These are phyloP conservation scores for Myxozyma kluyveri DNA, from an alignment of 805 yeast genomes.

Conservation along the genomic window DNA sequence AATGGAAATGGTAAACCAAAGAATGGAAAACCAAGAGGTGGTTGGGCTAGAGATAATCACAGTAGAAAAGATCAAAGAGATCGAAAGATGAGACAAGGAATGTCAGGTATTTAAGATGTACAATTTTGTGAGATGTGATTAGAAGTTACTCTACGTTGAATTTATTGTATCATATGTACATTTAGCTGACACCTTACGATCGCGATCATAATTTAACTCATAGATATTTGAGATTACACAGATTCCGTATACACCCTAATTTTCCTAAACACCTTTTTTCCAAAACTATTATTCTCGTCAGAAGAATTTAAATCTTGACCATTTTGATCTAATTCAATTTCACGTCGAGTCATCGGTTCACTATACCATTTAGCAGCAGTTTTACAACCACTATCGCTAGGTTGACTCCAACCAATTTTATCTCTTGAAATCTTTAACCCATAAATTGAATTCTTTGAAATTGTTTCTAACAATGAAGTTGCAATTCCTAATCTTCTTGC, in stretches of 20 bases:
- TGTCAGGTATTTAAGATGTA: conserved; percentile 4
- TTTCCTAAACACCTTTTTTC: conserved; percentile 2
- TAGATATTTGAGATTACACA: no score
- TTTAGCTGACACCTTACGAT: no score
- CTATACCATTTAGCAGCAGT: conserved; percentile 42
- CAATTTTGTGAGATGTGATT: no score
- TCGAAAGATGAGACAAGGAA: conserved; percentile 11
- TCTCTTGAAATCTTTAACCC: conserved; percentile 43
- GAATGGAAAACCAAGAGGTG: conserved; percentile 12
- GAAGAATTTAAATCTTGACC: background rate
- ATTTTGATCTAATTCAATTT: conserved; percentile 7
- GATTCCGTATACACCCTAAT: conserved; percentile 19
- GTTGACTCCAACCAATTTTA: conserved; percentile 59
- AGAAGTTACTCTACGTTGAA: no score
- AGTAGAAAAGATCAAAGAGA: conserved; percentile 16
- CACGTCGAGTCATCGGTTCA: conserved; percentile 11
- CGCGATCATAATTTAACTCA: no score
- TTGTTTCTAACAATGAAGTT: conserved; percentile 41
- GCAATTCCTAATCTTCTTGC: conserved; percentile 50
- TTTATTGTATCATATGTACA: no score
- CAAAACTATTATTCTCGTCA: background rate
- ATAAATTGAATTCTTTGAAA: conserved; percentile 44
- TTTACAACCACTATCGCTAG: conserved; percentile 52
- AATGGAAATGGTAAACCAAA: background rate
- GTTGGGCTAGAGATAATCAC: conserved; percentile 19